Evolutionary conservation across 768 basidiomycete species (phyloP), one percentile per base, ranked within the genome.

Genomic region (Podaxis carcinomalis): DNA sequence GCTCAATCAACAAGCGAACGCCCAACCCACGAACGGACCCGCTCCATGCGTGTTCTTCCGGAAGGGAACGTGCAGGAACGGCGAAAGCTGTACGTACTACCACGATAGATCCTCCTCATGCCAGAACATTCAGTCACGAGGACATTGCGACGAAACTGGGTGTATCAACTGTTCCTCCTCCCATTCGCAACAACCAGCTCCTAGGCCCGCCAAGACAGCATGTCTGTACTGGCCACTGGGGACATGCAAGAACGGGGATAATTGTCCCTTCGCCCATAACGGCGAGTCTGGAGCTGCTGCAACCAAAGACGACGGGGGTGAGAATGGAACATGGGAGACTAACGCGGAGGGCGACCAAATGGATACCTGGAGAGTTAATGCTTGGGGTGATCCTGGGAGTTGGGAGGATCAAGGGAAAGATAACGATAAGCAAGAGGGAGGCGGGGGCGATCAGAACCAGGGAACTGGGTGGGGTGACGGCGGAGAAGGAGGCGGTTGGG

Each of bases 141-240:
- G 52, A 2, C 49, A 51, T 25, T 51, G 42, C 28, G 47, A 32
- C 51, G 40, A 51, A 35, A 19, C 42, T 23, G 46, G 9, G 44
- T 51, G 44, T 46, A n/a, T n/a, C 25, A 13, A 44, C 25, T 42
- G 36, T 27, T 39, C 42, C n/a, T 7, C 56, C 32, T 11, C 35
- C 32, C 9, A 9, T 7, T 9, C 21, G 14, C 52, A 49, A 56
- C 21, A 21, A 46, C 37, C 61, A 11, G 39, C 16, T 16, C 42
- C 25, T n/a, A 32, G 19, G 1, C 49, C 53, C 27, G 51, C 44
- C 27, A 32, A 57, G 5, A 62, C 57, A 23, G 61, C 62, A 37
- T 78, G 78, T 63, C 62, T 62, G 28, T 79, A 76, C 57, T 78
- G 73, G 62, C 69, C 72, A 6, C 59, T 71, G 14, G 75, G 77